Evolutionary conservation across 345 rosid species (phyloP), one percentile per base, ranked within the genome.

Genomic region (Leavenworthia alabamica): DNA sequence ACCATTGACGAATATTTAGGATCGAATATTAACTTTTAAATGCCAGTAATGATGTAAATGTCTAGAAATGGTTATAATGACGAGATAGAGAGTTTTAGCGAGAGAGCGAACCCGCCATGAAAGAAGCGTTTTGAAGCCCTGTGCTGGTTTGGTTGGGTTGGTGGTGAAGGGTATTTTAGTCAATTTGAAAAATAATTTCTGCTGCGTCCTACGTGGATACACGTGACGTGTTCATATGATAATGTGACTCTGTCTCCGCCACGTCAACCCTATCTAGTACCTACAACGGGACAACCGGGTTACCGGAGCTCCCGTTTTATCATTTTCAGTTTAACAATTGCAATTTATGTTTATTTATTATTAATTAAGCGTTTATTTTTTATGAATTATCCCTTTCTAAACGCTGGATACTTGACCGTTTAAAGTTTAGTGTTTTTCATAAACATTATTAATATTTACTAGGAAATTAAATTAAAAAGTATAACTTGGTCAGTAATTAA

Each of bases 191-290:
- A 3, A 54, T 22, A 54, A 5, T 44, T 33, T 68, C 37, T 29
- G 58, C 67, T 51, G 31, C 35, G 3, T 41, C 62, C 46, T 65
- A 77, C 78, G 80, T 79, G 82, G 79, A 61, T 61, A 55, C 59
- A 74, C 66, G 73, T 74, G 69, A 61, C 46, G 59, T 24, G 50
- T 37, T 37, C 20, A 24, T 24, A 55, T 3, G 16, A n/a, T 32
- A 14, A 48, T 20, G 48, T 7, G 32, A 49, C 44, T 50, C 7
- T 7, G 32, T 39, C 44, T 50, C 7, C 17, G 7, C 73, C 48
- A 61, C 68, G 73, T 51, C 65, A 23, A 55, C 13, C 40, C 69
- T 56, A 62, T 57, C 36, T 23, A 62, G 63, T 56, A 62, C 63
- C 36, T 23, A 62, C 40, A 55, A 29, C 64, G 43, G 16, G 20